phyloP scores from a whole-genome alignment of 495 filamentous ascomycete species.

The Cudoniella acicularis region DNA sequence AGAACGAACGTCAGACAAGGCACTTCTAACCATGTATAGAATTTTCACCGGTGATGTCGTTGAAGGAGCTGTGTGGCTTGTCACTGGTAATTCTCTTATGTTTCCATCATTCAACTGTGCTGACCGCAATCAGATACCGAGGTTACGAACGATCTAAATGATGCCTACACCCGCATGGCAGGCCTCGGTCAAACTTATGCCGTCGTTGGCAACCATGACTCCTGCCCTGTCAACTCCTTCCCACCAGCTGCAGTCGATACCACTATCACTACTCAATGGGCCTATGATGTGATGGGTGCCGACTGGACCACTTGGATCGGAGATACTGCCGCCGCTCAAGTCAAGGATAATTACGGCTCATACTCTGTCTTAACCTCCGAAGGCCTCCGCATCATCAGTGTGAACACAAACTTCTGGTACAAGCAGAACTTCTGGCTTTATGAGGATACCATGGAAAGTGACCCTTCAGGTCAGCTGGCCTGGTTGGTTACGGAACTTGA shows the following conservation, averaged over 20 bases:
- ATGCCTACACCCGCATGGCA: too few relatives aligned
- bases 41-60: too few relatives aligned
- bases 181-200: too few relatives aligned
- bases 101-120: too few relatives aligned
- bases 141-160: too few relatives aligned
- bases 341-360: slow-evolving; percentile 39
- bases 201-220: slow-evolving; percentile 60
- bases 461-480: slow-evolving; percentile 42
- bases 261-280: slow-evolving; percentile 51
- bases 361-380: slow-evolving; percentile 42
- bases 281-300: slow-evolving; percentile 44
- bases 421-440: slow-evolving; percentile 47
- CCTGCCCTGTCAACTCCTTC: slow-evolving; percentile 35
- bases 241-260: slow-evolving; percentile 37
- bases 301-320: slow-evolving; percentile 53
- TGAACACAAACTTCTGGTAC: slow-evolving; percentile 58
- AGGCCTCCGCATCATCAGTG: slow-evolving; percentile 50
- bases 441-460: slow-evolving; percentile 45
- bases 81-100: too few relatives aligned
- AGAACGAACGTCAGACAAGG: too few relatives aligned
- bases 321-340: slow-evolving; percentile 33
- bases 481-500: slow-evolving; percentile 51
- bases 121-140: too few relatives aligned
- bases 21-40: too few relatives aligned
- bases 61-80: too few relatives aligned